Evolutionary conservation across 2,329 filamentous ascomycete genomes (phyloP), one percentile per base, ranked within the genome.

Genomic region (Curvularia verruculosa): DNA sequence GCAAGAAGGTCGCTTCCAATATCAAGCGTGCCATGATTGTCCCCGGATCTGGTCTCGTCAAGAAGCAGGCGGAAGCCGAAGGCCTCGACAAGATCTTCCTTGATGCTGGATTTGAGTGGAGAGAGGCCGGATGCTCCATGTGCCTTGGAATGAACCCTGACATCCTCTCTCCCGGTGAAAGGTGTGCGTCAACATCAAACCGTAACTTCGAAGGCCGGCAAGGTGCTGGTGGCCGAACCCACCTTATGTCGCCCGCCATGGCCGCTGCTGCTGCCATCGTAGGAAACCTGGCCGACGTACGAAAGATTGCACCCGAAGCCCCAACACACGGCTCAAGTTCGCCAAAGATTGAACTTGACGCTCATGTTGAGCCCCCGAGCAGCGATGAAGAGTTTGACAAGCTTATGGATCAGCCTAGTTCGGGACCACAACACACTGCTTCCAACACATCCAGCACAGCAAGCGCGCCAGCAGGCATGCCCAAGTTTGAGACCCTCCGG

Each of bases 121-220:
- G 95, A 75, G 95, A 99, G 81, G 95, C 95, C 65, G 95, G 95
- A 48, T 99, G 95, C 85, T 96, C 91, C 61, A 99, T 99, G 95
- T 98, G 95, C 76, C 85, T 99, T 53, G 95, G 95, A 75, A 99
- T 99, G 94, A 99, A 99, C 82, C 94, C 95, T 0, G 95, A 99
- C 76, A 98, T 99, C 63, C 85, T 98, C 45, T 87, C 92, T 1
- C 93, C 95, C 52, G 86, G 89, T 76, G 95, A 99, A 80, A 89
- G 95, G 71, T 98, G 95, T 75, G 95, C 95, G 40, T 94, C 89
- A 74, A 98, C 95, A 48, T 96, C 91, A 61, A 98, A 98, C 81
- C 90, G 95, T 70, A 98, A 98, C 79, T 98, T 98, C 68, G 95
- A 98, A 77, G 95, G 95, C 60, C 89, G 95, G 63, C 95, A 99